Percentiles rank a stretch among this genome's conserved stretches.
These are phyloP conservation scores for Solanum chmielewskii DNA, from an alignment of 257 asterid genomes.

Conservation along the genomic window DNA sequence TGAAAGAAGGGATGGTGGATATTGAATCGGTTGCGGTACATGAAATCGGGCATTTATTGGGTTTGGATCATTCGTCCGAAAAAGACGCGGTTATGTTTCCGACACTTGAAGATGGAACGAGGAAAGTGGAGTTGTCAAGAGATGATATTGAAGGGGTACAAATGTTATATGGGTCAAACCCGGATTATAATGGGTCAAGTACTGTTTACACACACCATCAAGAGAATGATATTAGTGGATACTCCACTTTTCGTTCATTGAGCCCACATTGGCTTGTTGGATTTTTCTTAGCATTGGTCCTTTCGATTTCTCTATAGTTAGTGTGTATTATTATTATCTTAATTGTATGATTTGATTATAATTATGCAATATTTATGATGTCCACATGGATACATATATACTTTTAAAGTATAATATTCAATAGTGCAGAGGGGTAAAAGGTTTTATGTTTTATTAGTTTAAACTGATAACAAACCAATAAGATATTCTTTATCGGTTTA, in stretches of 20 bases:
- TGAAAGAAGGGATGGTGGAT: slow-evolving; percentile 30
- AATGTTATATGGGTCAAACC: slow-evolving; percentile 68
- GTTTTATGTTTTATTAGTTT: no score
- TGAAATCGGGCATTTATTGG: slow-evolving; percentile 79
- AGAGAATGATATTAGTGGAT: slow-evolving; percentile 28
- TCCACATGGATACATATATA: no score
- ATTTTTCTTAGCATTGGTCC: not conserved
- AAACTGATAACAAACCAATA: no score
- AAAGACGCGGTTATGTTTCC: slow-evolving; percentile 72
- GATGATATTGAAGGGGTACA: slow-evolving; percentile 67
- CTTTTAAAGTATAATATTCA: no score
- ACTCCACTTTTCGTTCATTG: not conserved
- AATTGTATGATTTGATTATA: not conserved
- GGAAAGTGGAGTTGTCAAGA: slow-evolving; percentile 49
- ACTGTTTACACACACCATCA: slow-evolving; percentile 21
- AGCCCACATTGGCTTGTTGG: not conserved
- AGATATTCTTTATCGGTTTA: no score
- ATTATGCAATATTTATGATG: no score
- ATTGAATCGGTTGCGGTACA: slow-evolving; percentile 85
- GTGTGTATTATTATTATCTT: no score
- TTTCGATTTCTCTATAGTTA: not conserved
- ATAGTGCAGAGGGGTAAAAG: no score
- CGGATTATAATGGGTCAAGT: slow-evolving; percentile 36
- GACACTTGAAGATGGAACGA: slow-evolving; percentile 28
- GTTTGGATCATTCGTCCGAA: slow-evolving; percentile 76